Evolutionary conservation across 1,139 yeast genomes (phyloP), one percentile per base, ranked within the genome.

Genomic region (Yamadazyma diospyri): DNA sequence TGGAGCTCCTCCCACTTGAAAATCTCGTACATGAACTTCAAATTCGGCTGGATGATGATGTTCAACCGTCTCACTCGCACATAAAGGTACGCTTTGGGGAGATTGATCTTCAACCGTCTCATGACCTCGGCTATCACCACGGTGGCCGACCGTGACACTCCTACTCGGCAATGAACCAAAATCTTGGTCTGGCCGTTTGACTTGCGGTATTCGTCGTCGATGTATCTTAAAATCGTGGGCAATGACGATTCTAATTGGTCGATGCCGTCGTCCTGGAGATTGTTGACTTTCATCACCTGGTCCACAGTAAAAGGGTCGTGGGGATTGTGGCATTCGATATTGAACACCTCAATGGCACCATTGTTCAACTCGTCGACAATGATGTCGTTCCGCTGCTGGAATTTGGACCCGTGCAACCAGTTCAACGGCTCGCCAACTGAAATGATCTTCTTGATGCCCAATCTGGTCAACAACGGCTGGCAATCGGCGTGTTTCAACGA

Each of bases 361-460:
- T 46, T 48, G 30, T 57, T 55, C 2, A 56, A 32, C 25, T 48
- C 51, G 6, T 58, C 57, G 3, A 52, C 40, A 2, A 27, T 32
- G 5, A 63, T 47, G 12, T 57, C 54, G 39, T 64, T 48, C 19
- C 50, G 40, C 17, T 46, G 45, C 34, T 50, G 50, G 41, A 68
- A 66, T 23, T 46, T 54, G 25, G 48, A 44, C 1, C 63, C 65
- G 28, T 53, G 49, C 8, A 72, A 40, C 81, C 97, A 88, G 3
- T 75, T 64, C n/a, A 87, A 63, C 8, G 62, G 64, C 50, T 89
- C 97, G 1, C 97, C 98, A 6, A 92, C 96, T 2, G 95, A 82
- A 5, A 92, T 77, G 10, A 92, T 71, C 38, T 85, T 78, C 18
- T 71, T 72, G 35, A 92, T 86, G 0, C 88, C 92, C 15, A 92